Evolutionary conservation across 1,284 basidiomycete genomes (phyloP).

Genomic region (Peniophora sp.): DNA sequence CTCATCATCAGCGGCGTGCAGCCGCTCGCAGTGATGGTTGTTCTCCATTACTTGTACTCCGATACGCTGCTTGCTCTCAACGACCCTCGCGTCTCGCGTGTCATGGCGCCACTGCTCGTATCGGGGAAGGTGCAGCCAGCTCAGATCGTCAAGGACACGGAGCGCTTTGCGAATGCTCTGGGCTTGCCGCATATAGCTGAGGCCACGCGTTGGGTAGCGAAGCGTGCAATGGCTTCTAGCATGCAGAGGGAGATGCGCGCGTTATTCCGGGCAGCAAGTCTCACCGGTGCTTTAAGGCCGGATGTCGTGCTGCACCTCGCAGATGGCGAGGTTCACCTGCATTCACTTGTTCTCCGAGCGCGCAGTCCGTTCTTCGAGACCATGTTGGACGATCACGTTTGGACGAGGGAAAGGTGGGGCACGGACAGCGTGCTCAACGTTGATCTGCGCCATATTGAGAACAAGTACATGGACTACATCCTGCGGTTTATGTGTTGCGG

Average conservation of each 20-base stretch:
- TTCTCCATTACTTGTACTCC: conserved; percentile 84
- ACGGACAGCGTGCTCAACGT: conserved; percentile 50
- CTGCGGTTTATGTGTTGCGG: conserved; percentile 80
- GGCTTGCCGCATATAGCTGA: conserved; percentile 45
- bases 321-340: conserved; percentile 62
- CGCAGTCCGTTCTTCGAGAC: conserved; percentile 82
- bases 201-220: conserved; percentile 48
- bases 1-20: conserved; percentile 45
- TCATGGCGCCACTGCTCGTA: conserved; percentile 35
- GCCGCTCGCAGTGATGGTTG: conserved; percentile 64
- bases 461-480: conserved; percentile 74
- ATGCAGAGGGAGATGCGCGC: conserved; percentile 39
- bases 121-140: conserved; percentile 32
- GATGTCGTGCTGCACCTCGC: conserved; percentile 76
- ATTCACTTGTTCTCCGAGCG: conserved; percentile 74
- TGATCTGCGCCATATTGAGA: conserved; percentile 69
- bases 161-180: conserved; percentile 43
- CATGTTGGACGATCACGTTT: conserved; percentile 82
- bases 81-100: conserved; percentile 66
- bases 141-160: conserved; percentile 58
- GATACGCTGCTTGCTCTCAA: conserved; percentile 81
- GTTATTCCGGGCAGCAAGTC: conserved; percentile 25
- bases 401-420: conserved; percentile 66
- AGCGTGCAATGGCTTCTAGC: conserved; percentile 36
- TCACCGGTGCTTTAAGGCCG: conserved; percentile 27